A percentile compares a stretch with the other conserved stretches of the same genome.
These are phyloP conservation scores for Fragaria nilgerrensis DNA, from an alignment of 306 rosid genomes.

Conservation along the genomic window DNA sequence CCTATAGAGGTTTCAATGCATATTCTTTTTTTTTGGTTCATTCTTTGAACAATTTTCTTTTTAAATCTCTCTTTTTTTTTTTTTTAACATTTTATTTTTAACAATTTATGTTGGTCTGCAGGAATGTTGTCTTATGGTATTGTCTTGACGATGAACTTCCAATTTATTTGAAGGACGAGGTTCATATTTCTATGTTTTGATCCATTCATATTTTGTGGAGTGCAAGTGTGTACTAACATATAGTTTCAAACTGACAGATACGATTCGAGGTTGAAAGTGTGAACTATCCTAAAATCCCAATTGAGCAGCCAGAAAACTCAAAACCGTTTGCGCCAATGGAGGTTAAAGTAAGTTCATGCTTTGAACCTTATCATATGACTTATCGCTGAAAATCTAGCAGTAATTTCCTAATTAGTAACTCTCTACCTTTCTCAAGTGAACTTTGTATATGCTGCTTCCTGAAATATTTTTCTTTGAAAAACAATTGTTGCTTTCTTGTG, in stretches of 20 bases:
- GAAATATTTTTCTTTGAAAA: background rate
- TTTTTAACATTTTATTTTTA: too few relatives aligned
- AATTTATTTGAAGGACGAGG: conserved; percentile 55
- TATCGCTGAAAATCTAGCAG: background rate
- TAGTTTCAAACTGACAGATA: conserved; percentile 40
- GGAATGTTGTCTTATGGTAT: conserved; percentile 52
- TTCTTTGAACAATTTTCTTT: background rate
- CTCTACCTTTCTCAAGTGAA: background rate
- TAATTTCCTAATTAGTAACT: background rate
- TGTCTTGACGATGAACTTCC: conserved; percentile 30
- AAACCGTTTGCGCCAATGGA: conserved; percentile 80
- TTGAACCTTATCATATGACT: background rate
- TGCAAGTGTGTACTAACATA: conserved; percentile 19
- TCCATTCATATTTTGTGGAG: conserved; percentile 14
- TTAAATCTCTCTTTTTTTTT: background rate
- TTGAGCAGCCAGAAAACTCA: conserved; percentile 61
- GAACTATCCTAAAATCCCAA: conserved; percentile 63
- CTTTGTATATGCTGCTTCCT: background rate
- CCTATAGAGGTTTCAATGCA: conserved; percentile 2
- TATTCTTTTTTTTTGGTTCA: conserved; percentile 1
- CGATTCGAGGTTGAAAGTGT: conserved; percentile 55
- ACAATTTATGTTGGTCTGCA: conserved; percentile 26
- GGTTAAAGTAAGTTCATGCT: conserved; percentile 52
- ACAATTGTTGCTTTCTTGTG: background rate
- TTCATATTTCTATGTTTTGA: conserved; percentile 28